phyloP scores from a whole-genome alignment of 192 early-diverging fungal species.

The Backusella tarrabulga region DNA sequence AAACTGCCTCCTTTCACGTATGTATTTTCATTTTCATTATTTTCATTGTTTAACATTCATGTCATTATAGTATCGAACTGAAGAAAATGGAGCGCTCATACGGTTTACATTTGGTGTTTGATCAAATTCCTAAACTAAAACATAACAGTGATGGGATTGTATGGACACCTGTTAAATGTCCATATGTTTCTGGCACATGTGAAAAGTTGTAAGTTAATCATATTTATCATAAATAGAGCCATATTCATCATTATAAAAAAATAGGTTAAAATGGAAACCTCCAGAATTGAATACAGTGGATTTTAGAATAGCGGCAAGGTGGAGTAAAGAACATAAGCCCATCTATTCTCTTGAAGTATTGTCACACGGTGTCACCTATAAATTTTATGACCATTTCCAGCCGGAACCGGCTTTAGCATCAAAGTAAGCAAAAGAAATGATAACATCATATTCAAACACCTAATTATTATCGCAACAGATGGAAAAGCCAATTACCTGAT shows the following conservation, averaged over 20 bases:
- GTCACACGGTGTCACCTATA: constrained; percentile 42
- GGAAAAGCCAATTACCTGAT: constrained; percentile 51
- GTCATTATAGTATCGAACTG: constrained; percentile 48
- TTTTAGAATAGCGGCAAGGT: constrained; percentile 51
- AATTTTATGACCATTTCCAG: constrained; percentile 54
- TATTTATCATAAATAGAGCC: neutral
- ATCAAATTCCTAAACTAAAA: constrained; percentile 59
- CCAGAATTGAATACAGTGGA: constrained; percentile 47
- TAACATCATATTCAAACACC: no score
- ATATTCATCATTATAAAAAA: neutral
- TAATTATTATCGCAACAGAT: constrained; percentile 27
- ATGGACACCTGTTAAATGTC: constrained; percentile 62
- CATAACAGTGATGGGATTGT: constrained; percentile 73
- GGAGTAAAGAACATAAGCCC: constrained; percentile 52
- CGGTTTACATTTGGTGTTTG: constrained; percentile 54
- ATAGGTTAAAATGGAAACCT: constrained; percentile 67
- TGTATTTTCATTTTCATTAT: neutral
- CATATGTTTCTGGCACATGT: constrained; percentile 53
- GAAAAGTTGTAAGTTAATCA: constrained; percentile 47
- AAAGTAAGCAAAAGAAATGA: constrained; percentile 29
- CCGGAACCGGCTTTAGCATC: constrained; percentile 41
- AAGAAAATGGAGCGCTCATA: constrained; percentile 61
- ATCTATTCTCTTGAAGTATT: constrained; percentile 44
- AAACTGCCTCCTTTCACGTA: constrained; percentile 61
- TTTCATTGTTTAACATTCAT: neutral